Base-by-base conservation (phyloP, 2,329 filamentous ascomycete genomes). In the Xylariaceae sp. region DNA sequence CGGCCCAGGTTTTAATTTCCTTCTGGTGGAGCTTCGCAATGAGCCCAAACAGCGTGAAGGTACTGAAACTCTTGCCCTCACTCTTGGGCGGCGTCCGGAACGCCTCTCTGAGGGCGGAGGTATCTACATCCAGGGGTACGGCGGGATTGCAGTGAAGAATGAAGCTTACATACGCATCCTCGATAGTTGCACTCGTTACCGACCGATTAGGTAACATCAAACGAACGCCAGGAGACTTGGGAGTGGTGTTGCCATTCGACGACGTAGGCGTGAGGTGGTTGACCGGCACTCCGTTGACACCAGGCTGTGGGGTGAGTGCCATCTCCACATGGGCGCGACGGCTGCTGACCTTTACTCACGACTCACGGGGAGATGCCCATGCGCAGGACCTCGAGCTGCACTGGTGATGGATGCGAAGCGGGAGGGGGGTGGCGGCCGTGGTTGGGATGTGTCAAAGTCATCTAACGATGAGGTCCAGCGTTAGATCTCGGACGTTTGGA, bases 1-100 rank as follows among this genome's bases (percentile, higher is more conserved):
- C 89, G 39, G 88, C 89, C 92, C 92, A 96, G 0, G 91, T 96
- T 71, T 92, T 94, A 69, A 96, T 85, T 65, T 95, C 89, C 66
- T 89, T 92, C 19, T 76, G 74, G 60, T 95, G 88, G 49, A 95
- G 81, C 69, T 86, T 86, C 59, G 81, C 78, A 65, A 96, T 89
- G 49, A 96, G 78, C 65, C 89, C 80, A 68, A 85, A 95, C 18
- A 96, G 75, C 7, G 76, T 76, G 69, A 83, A 95, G 0, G 88
- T 88, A 65, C 84, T 88, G 68, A 96, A 96, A 55, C 78, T 84
- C 70, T 95, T 95, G 56, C 89, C 89, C 63, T 92, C 91, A 67
- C 90, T 95, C 66, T 87, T 90, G 4, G 92, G 92, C 1, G 89
- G 89, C 26, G 77, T 84, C 44, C 86, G 81, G 69, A 96, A 96